A percentile compares a stretch with the other conserved stretches of the same genome.
phyloP scores from a whole-genome alignment of 208 protist genomes.

The Angomonas deanei region DNA sequence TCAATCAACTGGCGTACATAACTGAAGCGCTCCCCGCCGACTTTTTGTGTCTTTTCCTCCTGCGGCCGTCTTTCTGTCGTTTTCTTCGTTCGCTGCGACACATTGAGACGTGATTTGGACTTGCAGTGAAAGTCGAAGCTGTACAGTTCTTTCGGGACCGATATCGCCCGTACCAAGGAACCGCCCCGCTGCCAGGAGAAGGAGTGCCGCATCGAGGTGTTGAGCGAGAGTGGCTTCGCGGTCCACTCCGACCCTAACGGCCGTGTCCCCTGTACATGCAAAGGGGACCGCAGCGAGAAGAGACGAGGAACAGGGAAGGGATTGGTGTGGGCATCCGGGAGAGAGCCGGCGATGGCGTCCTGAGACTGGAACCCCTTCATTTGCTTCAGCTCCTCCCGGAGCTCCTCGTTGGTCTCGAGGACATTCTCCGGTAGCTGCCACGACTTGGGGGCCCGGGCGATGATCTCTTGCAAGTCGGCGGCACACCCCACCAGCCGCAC shows the following conservation, averaged over 20 bases:
- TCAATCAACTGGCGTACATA: slow-evolving; percentile 5
- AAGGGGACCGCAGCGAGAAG: not conserved
- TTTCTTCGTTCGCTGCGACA: not conserved
- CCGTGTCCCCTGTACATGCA: not conserved
- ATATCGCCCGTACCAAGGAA: not conserved
- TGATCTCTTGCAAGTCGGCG: slow-evolving; percentile 3
- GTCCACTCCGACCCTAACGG: not conserved
- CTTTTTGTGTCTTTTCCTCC: not conserved
- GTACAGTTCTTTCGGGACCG: not conserved
- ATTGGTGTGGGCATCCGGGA: not conserved
- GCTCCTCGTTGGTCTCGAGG: not conserved
- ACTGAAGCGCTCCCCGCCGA: no score
- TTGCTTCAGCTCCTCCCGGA: not conserved
- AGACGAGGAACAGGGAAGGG: not conserved
- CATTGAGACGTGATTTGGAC: not conserved
- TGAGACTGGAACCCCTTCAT: not conserved
- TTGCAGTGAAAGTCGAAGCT: not conserved
- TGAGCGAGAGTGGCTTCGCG: not conserved
- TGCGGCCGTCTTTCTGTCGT: not conserved
- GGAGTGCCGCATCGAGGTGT: not conserved
- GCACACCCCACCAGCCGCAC: slow-evolving; percentile 10
- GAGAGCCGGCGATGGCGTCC: not conserved
- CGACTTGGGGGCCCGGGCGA: not conserved
- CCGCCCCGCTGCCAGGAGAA: not conserved
- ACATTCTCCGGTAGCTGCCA: not conserved